Base-by-base conservation (phyloP, 2,329 filamentous ascomycete genomes). In the Aspergillus hortae region DNA sequence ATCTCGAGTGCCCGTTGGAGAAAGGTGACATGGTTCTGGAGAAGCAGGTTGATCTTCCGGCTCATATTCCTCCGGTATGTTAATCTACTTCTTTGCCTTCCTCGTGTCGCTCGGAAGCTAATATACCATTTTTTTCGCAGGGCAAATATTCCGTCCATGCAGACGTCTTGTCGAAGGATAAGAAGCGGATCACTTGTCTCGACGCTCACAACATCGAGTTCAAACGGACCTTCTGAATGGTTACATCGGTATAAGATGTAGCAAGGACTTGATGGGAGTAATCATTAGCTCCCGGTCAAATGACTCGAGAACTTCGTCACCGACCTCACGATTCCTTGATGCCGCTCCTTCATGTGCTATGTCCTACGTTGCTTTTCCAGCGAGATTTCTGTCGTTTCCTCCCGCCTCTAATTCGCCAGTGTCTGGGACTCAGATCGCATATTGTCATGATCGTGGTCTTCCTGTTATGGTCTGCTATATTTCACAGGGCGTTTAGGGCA, bases 71-170 rank as follows among this genome's bases (percentile, higher is more conserved):
- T 69, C 88, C 90, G 54, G 92, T 95, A 83, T 64, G 89, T 81
- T 46, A 47, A 41, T 15, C 14, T 38, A 12, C 12, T 30, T 10
- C 14, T 7, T 27, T 11, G 42, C 27, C 14, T 11, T 9, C 23
- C 15, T n/a, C 12, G 19, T 4, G 19, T 5, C 12, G 14, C 30
- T 12, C 12, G 9, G 44, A n/a, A 23, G 51, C 52, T 62, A 47
- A 57, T 38, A 49, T 19, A n/a, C 49, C 17, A 46, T 36, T 44
- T 4, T 21, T 17, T 15, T 11, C 19, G 40, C 58, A 94, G 90
- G 94, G 92, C 68, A 92, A 85, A 67, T 99, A 96, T 80, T 88
- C 82, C 15, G 94, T 99, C 33, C 75, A 86, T 36, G 94, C 92
- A 40, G 89, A 97, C 67, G 92, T 95, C 45, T 87, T 84, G 73